phyloP scores from a whole-genome alignment of 371 early-diverging fungal genomes.

The Lichtheimia ornata region DNA sequence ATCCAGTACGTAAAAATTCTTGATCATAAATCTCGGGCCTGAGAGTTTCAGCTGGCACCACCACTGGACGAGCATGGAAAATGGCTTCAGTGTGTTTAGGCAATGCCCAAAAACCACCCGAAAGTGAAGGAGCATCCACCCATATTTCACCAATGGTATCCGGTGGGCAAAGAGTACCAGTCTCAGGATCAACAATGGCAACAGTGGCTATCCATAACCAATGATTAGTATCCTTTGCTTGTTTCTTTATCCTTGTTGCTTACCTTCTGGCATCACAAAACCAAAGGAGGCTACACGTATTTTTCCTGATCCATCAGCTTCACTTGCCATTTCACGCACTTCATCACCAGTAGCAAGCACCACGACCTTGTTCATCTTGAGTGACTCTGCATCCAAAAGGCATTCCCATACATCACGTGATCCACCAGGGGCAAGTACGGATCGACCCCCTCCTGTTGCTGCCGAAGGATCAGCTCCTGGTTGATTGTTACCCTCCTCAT shows the following conservation, averaged over 20 bases:
- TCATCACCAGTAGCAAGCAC: conserved; percentile 52
- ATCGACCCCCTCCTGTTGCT: conserved; percentile 21
- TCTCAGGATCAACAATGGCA: conserved; percentile 84
- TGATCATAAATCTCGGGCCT: conserved; percentile 51
- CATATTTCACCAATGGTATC: conserved; percentile 86
- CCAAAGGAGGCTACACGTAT: conserved; percentile 57
- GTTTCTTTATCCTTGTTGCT: not conserved
- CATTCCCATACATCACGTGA: conserved; percentile 60
- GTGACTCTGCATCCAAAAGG: conserved; percentile 55
- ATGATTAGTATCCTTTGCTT: not conserved
- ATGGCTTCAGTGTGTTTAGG: conserved; percentile 73
- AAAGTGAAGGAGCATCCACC: conserved; percentile 75
- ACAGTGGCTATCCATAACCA: conserved; percentile 49
- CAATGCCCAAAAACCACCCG: conserved; percentile 82
- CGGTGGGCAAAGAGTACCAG: conserved; percentile 69
- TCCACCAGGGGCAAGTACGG: conserved; percentile 38
- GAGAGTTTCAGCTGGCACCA: conserved; percentile 54
- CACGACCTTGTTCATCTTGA: conserved; percentile 53
- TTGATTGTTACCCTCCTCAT: conserved; percentile 25
- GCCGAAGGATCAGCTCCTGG: conserved; percentile 17
- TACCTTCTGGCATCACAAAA: conserved; percentile 65
- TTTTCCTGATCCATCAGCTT: conserved; percentile 15
- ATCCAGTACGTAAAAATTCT: conserved; percentile 77
- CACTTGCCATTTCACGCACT: conserved; percentile 7
- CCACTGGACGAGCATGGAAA: conserved; percentile 67